Percentiles rank a stretch among this genome's conserved stretches.
Evolutionary conservation across 2,329 filamentous ascomycete species (phyloP).

Genomic region (Daldinia eschscholtzii): DNA sequence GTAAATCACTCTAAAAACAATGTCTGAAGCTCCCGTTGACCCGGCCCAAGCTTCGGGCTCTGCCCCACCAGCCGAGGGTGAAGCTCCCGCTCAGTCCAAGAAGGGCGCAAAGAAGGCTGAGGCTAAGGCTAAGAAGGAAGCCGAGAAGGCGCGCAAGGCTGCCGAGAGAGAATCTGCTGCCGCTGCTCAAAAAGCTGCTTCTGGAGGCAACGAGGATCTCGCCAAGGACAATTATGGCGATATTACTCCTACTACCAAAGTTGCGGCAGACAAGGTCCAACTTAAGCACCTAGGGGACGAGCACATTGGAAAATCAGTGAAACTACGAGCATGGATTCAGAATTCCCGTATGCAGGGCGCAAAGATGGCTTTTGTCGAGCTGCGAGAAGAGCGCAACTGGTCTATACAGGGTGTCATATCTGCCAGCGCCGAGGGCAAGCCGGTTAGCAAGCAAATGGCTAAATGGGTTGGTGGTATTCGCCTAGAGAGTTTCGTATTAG

Average conservation of each 20-base stretch:
- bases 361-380: constrained; percentile 91
- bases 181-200: constrained; percentile 74
- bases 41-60: constrained; percentile 44
- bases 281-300: constrained; percentile 74
- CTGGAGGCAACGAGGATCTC: constrained; percentile 73
- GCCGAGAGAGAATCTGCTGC: constrained; percentile 81
- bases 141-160: constrained; percentile 77
- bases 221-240: constrained; percentile 86
- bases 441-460: constrained; percentile 88
- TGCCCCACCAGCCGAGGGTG: constrained; percentile 47
- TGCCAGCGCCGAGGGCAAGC: constrained; percentile 72
- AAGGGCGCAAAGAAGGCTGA: constrained; percentile 88
- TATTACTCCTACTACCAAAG: constrained; percentile 69
- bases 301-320: constrained; percentile 77
- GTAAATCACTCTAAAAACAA: constrained; percentile 35
- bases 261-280: constrained; percentile 68
- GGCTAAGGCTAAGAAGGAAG: constrained; percentile 89
- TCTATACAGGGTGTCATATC: constrained; percentile 85
- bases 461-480: constrained; percentile 85
- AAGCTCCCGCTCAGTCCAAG: constrained; percentile 67
- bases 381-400: constrained; percentile 80
- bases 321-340: constrained; percentile 84
- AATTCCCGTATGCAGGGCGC: constrained; percentile 90
- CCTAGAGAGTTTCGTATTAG: constrained; percentile 83
- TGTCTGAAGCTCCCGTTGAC: constrained; percentile 54